Conservation (phyloP, 139 green algal species). For the Coelastrella sp. region DNA sequence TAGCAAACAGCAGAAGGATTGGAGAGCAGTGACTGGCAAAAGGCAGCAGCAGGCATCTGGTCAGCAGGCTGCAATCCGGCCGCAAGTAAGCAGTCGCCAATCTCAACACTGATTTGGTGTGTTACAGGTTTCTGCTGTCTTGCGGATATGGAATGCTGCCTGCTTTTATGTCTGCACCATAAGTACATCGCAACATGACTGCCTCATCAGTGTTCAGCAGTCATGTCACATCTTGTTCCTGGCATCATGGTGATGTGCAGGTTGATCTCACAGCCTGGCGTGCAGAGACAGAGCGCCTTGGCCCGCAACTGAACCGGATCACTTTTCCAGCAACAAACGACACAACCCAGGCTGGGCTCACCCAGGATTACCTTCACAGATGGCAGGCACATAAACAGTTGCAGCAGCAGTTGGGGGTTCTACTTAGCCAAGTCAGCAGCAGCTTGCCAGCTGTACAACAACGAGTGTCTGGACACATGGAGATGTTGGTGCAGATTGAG, state of each 20-base stretch:
- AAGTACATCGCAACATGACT: no score
- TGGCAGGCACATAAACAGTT: slow-evolving; percentile 42
- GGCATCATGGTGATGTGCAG: neutral
- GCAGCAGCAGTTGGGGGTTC: slow-evolving; percentile 14
- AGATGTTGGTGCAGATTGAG: slow-evolving; percentile 42
- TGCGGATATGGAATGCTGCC: no score
- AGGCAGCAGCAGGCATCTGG: no score
- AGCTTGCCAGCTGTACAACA: slow-evolving; percentile 22
- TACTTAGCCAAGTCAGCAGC: neutral
- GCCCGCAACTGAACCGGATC: slow-evolving; percentile 51
- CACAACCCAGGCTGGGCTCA: neutral
- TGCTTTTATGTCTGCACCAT: no score
- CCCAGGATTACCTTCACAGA: slow-evolving; percentile 48
- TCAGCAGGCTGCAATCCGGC: no score
- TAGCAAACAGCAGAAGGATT: neutral
- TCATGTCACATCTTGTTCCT: neutral
- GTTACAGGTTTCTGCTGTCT: no score
- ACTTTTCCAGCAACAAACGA: slow-evolving; percentile 14
- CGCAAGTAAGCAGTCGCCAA: no score
- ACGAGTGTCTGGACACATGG: slow-evolving; percentile 30
- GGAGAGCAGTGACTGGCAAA: no score
- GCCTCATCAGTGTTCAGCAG: no score
- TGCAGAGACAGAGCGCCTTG: slow-evolving; percentile 56
- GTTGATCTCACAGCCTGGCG: slow-evolving; percentile 59
- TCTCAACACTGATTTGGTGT: no score